Evolutionary conservation across 768 basidiomycete species (phyloP), one percentile per base, ranked within the genome.

Genomic region (Lactifluus volemus): DNA sequence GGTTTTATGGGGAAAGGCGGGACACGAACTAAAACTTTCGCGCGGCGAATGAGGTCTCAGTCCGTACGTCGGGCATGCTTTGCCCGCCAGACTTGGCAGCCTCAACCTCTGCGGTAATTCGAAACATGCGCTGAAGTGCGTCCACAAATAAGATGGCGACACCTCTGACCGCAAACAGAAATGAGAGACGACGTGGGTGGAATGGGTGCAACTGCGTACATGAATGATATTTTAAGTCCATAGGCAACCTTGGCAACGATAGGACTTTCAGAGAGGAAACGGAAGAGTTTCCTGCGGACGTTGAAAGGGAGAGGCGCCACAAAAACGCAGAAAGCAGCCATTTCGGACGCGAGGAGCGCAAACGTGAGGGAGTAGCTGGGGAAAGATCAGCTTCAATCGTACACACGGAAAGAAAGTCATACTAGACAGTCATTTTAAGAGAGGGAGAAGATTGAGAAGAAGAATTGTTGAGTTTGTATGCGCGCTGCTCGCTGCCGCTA

Each of bases 171-270:
- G 55, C 0, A 61, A 25, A 19, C 25, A 30, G 25, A 39, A n/a
- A 14, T 60, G 30, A 53, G 52, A 15, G 17, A 36, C 36, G 15
- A 11, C 25, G 34, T 15, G 47, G 30, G 34, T 42, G 25, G 42
- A 12, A 44, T 30, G 41, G 25, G 19, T 12, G 12, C n/a, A 21
- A 9, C 21, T 12, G 17, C 47, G 21, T n/a, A 90, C 89, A 97
- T 94, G 79, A 96, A 97, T 9, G 91, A 86, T 62, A 97, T 96
- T 73, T 96, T 96, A 69, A 97, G 79, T 21, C 78, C 93, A 70
- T 97, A 97, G 7, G 92, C 90, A 60, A 96, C 66, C 68, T 94
- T 95, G 19, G 89, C 92, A 56, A 94, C 76, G 60, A 86, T 70
- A 58, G 79, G 75, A 53, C 81, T 90, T 63, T 84, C 82, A 0